Evolutionary conservation across 169 alveolate genomes (phyloP), one percentile per base, ranked within the genome.

Genomic region (Plasmodium vinckei): DNA sequence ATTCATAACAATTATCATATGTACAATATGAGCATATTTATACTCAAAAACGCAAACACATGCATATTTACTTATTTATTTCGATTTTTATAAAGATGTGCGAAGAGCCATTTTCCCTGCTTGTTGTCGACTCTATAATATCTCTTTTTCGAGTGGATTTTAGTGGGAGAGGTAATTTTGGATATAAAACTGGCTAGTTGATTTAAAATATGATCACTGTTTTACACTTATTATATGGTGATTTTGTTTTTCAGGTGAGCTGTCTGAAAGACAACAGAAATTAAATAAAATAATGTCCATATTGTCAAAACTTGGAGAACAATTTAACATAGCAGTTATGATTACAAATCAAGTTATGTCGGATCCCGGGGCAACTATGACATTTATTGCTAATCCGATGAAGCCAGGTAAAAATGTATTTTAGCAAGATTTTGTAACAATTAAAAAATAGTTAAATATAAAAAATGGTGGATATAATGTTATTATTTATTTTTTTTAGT

Each of bases 301-400:
- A 54, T 88, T 98, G 65, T 93, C 95, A 64, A 97, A 97, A 92
- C 87, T 97, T n/a, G 98, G 99, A 6, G 99, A 97, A 87, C 99
- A 98, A 88, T 98, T 97, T 91, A 97, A 97, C 87, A 94, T 98
- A 23, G 99, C 99, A 25, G 98, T 98, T 17, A 95, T 98, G 1
- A 92, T 97, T 71, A 97, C 99, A 1, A 98, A 98, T 87, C 98
- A 98, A 84, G 99, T 98, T 19, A 97, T 98, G 96, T 97, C 98
- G 46, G 96, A 91, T 59, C 98, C 97, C n/a, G 98, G 97, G 49
- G 98, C 98, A 23, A 94, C 96, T 13, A 94, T 96, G 87, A 95
- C 97, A 93, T 96, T 94, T 60, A 95, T 95, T 53, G 98, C 98
- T 19, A 97, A 97, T 93, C 91, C 96, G 39, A 97, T 95, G 88